A percentile compares a stretch with the other conserved stretches of the same genome.
Conservation (phyloP, 1,284 basidiomycete genomes). For the Amylostereum chailletii region DNA sequence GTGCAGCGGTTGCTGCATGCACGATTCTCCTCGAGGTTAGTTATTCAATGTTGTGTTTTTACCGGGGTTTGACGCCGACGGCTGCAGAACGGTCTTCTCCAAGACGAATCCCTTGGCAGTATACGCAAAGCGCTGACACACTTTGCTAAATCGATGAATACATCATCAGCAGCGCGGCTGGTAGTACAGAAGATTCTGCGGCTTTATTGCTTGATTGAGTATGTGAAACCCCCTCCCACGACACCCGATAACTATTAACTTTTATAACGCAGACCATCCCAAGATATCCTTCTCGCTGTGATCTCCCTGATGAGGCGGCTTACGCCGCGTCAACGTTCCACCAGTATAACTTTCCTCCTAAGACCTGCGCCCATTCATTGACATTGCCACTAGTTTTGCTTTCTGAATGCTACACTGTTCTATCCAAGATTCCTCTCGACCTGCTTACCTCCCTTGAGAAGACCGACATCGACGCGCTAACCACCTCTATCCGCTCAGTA, state of each 20-base stretch:
- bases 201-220: slow-evolving; percentile 6
- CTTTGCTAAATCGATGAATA: slow-evolving; percentile 1
- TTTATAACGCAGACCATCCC: slow-evolving; percentile 4
- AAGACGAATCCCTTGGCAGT: slow-evolving; percentile 1
- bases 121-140: slow-evolving; percentile 2
- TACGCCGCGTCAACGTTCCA: not conserved
- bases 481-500: slow-evolving; percentile 38
- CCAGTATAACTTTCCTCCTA: too few species aligned
- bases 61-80: not conserved
- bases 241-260: not conserved
- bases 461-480: slow-evolving; percentile 5
- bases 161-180: slow-evolving; percentile 1
- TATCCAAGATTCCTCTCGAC: slow-evolving; percentile 25
- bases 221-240: not conserved
- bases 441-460: slow-evolving; percentile 30
- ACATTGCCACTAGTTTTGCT: slow-evolving; percentile 26
- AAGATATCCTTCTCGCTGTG: slow-evolving; percentile 6
- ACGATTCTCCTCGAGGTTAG: slow-evolving; percentile 19
- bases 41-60: not conserved
- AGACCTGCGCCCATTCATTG: not conserved
- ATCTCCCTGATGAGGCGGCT: slow-evolving; percentile 5
- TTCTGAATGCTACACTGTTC: slow-evolving; percentile 41
- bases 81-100: slow-evolving; percentile 8
- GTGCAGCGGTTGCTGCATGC: slow-evolving; percentile 36
- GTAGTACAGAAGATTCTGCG: slow-evolving; percentile 7